A percentile compares a stretch with the other conserved stretches of the same genome.
These are phyloP conservation scores for Salix dunnii DNA, from an alignment of 345 rosid species.

Conservation along the genomic window DNA sequence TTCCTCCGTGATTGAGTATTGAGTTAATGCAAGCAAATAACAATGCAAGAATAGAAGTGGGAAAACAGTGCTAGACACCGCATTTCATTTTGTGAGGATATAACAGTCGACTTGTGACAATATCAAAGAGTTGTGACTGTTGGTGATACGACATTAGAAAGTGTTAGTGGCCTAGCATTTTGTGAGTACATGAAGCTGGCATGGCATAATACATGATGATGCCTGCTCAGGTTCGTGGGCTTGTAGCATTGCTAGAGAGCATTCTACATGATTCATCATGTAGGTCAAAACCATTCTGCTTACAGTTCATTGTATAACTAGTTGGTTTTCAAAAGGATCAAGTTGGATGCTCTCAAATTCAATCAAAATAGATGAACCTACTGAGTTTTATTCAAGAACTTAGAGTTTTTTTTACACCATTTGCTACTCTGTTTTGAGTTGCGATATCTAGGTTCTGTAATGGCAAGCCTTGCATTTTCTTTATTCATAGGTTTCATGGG, in stretches of 20 bases:
- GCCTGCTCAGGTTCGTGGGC: not conserved
- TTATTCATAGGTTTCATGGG: not conserved
- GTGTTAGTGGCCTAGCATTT: not conserved
- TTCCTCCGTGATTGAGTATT: not conserved
- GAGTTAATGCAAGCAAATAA: not conserved
- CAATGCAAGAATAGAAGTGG: not conserved
- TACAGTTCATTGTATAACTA: not conserved
- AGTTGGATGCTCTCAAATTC: not conserved
- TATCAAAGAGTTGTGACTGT: not conserved
- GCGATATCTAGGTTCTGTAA: not conserved
- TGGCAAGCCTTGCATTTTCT: not conserved
- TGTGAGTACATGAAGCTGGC: not conserved
- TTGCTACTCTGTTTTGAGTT: not conserved
- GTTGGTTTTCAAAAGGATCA: not conserved
- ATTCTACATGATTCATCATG: not conserved
- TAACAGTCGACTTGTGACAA: too few relatives aligned
- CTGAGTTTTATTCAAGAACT: not conserved
- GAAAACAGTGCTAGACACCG: not conserved
- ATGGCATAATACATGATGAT: not conserved
- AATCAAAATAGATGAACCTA: not conserved
- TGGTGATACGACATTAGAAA: not conserved
- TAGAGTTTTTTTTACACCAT: not conserved
- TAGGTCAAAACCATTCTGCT: not conserved
- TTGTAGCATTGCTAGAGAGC: not conserved
- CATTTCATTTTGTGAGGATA: too few relatives aligned